Conservation (phyloP, 164 flowering plant genomes). For the Annona cherimola region DNA sequence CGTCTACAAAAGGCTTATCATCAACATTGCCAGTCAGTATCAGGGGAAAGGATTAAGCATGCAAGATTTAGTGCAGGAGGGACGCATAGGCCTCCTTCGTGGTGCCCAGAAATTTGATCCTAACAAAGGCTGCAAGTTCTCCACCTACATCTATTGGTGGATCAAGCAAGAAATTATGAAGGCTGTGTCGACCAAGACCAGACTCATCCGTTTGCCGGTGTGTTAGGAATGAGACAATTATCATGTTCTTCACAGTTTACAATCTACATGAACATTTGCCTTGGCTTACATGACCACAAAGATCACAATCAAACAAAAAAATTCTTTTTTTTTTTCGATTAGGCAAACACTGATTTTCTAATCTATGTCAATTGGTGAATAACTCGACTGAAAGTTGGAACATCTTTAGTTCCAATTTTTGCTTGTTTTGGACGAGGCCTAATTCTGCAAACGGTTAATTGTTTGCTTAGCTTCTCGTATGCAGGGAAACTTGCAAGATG, state of each 20-base stretch:
- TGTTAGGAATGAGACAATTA: background rate
- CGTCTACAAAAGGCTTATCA: conserved; percentile 43
- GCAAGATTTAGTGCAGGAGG: conserved; percentile 68
- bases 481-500: conserved; percentile 46
- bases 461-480: conserved; percentile 53
- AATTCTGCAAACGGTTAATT: conserved; percentile 23
- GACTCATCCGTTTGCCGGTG: conserved; percentile 59
- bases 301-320: background rate
- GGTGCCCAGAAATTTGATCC: conserved; percentile 56
- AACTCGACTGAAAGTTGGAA: too few species aligned
- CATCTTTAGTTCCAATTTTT: background rate
- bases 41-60: conserved; percentile 55
- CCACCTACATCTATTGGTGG: conserved; percentile 79
- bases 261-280: background rate
- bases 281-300: too few species aligned
- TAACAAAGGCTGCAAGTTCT: conserved; percentile 50
- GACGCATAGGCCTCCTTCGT: conserved; percentile 57
- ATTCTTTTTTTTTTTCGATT: background rate
- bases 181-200: conserved; percentile 46
- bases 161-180: conserved; percentile 56
- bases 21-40: conserved; percentile 47
- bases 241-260: background rate
- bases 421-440: background rate
- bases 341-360: too few species aligned
- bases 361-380: too few species aligned